A percentile compares a stretch with the other conserved stretches of the same genome.
Evolutionary conservation across 1,284 basidiomycete species (phyloP).

Genomic region (Cryptococcus maquisensis): DNA sequence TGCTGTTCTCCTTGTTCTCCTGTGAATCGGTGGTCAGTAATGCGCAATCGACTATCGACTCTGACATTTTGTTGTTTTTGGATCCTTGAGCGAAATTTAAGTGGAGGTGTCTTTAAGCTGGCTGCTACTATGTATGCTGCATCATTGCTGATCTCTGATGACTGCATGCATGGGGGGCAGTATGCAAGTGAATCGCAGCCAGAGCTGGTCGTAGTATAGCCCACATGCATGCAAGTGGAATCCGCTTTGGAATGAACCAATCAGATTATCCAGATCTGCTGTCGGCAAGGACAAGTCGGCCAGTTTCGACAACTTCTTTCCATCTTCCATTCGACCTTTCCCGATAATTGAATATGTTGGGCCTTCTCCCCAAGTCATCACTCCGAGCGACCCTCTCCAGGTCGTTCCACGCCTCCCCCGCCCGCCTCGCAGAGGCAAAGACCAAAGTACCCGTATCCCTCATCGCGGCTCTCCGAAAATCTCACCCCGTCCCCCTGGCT

Average conservation of each 20-base stretch:
- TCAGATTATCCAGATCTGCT: not conserved
- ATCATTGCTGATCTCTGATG: too few relatives aligned
- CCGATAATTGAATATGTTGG: not conserved
- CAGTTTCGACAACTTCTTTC: not conserved
- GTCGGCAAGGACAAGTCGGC: not conserved
- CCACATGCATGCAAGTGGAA: too few relatives aligned
- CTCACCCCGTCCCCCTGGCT: constrained; percentile 68
- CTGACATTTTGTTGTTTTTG: too few relatives aligned
- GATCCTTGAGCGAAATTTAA: not conserved
- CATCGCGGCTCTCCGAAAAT: constrained; percentile 79
- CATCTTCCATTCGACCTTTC: not conserved
- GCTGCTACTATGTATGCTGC: too few relatives aligned
- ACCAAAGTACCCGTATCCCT: constrained; percentile 59
- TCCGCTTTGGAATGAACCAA: too few relatives aligned
- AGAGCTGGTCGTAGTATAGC: too few relatives aligned
- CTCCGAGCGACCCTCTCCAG: constrained; percentile 10
- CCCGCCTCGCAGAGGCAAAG: constrained; percentile 5
- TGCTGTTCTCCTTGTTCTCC: not conserved
- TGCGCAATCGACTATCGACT: too few relatives aligned
- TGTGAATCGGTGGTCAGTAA: not conserved
- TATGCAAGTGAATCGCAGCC: too few relatives aligned
- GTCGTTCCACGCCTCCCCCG: constrained; percentile 15
- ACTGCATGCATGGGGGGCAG: too few relatives aligned
- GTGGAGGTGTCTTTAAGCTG: too few relatives aligned
- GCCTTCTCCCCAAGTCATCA: not conserved